phyloP scores from a whole-genome alignment of 2,329 filamentous ascomycete genomes.

The Hypoxylon sp. region DNA sequence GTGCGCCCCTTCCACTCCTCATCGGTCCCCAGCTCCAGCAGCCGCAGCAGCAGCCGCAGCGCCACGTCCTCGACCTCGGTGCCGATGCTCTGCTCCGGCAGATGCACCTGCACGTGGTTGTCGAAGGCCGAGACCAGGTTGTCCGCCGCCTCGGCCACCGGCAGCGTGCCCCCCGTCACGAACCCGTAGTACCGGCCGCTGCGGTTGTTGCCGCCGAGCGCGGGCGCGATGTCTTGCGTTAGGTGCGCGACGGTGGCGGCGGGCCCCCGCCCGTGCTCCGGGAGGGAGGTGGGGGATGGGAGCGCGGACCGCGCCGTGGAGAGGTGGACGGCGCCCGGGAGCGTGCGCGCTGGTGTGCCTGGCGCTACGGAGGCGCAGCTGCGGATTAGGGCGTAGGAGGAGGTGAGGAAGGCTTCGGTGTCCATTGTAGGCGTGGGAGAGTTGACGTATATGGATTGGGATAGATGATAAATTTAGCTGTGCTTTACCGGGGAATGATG shows the following conservation, averaged over 20 bases:
- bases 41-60: conserved; percentile 75
- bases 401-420: conserved; percentile 31
- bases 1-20: conserved; percentile 71
- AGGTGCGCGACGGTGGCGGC: conserved; percentile 61
- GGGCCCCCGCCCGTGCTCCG: conserved; percentile 53
- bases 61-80: conserved; percentile 84
- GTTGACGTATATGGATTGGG: not conserved
- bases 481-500: not conserved
- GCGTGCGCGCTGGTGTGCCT: conserved; percentile 53
- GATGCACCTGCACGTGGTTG: conserved; percentile 87
- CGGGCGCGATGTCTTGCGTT: conserved; percentile 65
- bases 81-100: conserved; percentile 80
- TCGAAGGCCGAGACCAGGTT: conserved; percentile 85
- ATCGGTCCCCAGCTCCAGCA: conserved; percentile 74
- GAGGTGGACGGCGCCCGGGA: conserved; percentile 58
- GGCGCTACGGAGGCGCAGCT: conserved; percentile 36
- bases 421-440: conserved; percentile 23
- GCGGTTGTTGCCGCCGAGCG: conserved; percentile 76
- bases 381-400: conserved; percentile 49
- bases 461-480: not conserved
- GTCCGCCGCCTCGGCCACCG: conserved; percentile 85
- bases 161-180: conserved; percentile 85
- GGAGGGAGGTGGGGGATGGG: conserved; percentile 54
- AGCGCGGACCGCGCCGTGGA: conserved; percentile 59
- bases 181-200: conserved; percentile 87